Base-by-base conservation (phyloP, 78 protist species). In the slime mould (Dictyostelium discoideum) region DNA sequence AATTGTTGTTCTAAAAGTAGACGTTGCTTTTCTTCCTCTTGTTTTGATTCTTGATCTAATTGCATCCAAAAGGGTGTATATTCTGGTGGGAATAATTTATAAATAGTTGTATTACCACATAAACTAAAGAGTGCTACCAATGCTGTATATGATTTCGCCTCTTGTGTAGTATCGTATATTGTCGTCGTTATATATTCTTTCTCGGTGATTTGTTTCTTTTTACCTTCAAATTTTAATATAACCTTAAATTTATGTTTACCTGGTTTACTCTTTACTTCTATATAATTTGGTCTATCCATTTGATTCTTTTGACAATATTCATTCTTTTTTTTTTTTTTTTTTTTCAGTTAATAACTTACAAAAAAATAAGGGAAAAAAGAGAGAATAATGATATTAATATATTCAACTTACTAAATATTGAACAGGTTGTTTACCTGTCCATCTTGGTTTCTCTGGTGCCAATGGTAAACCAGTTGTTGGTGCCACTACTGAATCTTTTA, bases 291-390 rank as follows among this genome's bases (percentile, higher is more conserved):
- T 82, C 74, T 89, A 60, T 80, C 84, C 94, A 89, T 89, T 37
- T 89, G 94, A 57, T 89, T 81, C 50, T 89, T 89, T 72, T 89
- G 94, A 73, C 94, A 89, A 82, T 89, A 89, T 50, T 89, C 94
- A 72, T 89, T 89, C 63, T 50, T 18, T 78, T 39, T 37, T 42
- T 24, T 6, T 32, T 32, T 63, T 20, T 20, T 63, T 63, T 37
- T 7, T 6, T 42, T 42, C 5, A 42, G 10, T 42, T 4, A 37
- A 20, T 78, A 42, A 18, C 60, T 42, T 3, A 39, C 46, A 39
- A 9, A 77, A 32, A 77, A 78, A 0, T 16, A 24, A 65, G 32
- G 13, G 37, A 65, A 65, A 63, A 5, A 22, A 22, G 26, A 5
- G 14, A 22, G 26, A 22, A 6, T 63, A 63, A 16, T n/a, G n/a